Conservation (phyloP, 441 rosid species). For the Bruguiera hainesii region DNA sequence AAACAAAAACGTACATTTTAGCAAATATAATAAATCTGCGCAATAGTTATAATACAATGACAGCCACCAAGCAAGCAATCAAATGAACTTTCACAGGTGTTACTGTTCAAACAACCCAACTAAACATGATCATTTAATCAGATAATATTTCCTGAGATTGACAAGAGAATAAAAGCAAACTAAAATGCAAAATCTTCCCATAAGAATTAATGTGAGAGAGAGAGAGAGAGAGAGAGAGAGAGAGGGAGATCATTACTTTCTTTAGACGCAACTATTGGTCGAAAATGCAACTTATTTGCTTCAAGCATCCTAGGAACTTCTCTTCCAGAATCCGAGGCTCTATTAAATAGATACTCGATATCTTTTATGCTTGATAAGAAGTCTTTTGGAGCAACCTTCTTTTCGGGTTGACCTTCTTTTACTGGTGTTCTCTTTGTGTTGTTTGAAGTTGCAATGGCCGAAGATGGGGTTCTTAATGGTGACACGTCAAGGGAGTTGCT, state of each 20-base stretch:
- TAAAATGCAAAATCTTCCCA: not conserved
- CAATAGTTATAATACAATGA: no score
- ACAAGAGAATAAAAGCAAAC: no score
- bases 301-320: slow-evolving; percentile 99
- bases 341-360: slow-evolving; percentile 65
- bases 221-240: slow-evolving; percentile 2
- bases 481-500: slow-evolving; percentile 65
- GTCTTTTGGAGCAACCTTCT: slow-evolving; percentile 64
- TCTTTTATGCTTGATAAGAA: slow-evolving; percentile 81
- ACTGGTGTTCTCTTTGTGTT: slow-evolving; percentile 43
- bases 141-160: no score
- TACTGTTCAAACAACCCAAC: no score
- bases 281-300: slow-evolving; percentile 85
- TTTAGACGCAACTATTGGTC: slow-evolving; percentile 55
- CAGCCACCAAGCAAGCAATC: no score
- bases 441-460: slow-evolving; percentile 28
- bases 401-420: slow-evolving; percentile 46
- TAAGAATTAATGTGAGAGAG: not conserved
- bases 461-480: slow-evolving; percentile 48
- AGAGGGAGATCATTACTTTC: slow-evolving; percentile 41
- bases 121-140: no score
- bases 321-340: slow-evolving; percentile 91
- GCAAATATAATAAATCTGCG: no score
- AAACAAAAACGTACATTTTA: no score
- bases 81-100: no score